Evolutionary conservation across 208 protist genomes (phyloP).

Genomic region (Tritrichomonas musculus): DNA sequence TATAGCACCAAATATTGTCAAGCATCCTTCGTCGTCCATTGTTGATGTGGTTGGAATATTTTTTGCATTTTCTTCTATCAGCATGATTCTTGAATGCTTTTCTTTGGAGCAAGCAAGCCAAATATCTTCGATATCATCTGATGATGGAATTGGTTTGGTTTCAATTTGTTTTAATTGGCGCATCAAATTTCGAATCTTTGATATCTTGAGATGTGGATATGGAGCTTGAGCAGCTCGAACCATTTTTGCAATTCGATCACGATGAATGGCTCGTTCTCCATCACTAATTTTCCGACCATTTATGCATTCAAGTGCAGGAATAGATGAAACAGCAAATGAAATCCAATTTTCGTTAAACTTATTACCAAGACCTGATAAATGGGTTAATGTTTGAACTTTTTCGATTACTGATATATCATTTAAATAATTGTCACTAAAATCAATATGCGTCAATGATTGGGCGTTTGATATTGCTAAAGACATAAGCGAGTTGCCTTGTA

Average conservation of each 20-base stretch:
- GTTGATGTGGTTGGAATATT: background rate
- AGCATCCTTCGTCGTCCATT: background rate
- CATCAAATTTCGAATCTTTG: background rate
- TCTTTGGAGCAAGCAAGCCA: background rate
- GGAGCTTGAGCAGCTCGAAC: background rate
- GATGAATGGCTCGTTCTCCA: background rate
- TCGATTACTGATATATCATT: background rate
- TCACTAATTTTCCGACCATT: background rate
- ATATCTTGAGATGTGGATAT: background rate
- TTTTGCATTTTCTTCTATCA: background rate
- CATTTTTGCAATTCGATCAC: background rate
- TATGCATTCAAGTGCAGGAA: background rate
- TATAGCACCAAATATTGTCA: background rate
- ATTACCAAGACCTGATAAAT: background rate
- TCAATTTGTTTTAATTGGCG: background rate
- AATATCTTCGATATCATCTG: background rate
- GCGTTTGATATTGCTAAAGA: background rate
- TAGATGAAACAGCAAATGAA: background rate
- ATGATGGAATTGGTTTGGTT: background rate
- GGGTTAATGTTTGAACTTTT: background rate
- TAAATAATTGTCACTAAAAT: background rate
- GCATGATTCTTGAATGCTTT: background rate
- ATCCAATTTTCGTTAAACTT: background rate
- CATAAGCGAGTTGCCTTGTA: background rate
- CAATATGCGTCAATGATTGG: background rate